Conservation (phyloP, 768 basidiomycete species). For the Mycena haematopus region DNA sequence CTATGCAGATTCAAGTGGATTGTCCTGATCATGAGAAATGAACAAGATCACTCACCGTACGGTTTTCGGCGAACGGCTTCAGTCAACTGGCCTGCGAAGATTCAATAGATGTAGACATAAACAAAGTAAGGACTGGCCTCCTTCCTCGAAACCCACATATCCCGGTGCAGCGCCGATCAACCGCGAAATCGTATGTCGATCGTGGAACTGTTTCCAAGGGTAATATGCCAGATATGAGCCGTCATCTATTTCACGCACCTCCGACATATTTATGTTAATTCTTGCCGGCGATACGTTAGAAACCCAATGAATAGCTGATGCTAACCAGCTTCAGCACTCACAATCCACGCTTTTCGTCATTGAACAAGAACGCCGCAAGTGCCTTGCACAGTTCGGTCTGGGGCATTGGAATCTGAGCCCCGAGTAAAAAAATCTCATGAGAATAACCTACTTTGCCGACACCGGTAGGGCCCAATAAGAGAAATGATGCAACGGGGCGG, state of each 20-base stretch:
- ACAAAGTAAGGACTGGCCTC: slow-evolving; percentile 44
- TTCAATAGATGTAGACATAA: neutral
- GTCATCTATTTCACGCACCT: slow-evolving; percentile 44
- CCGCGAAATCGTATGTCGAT: slow-evolving; percentile 89
- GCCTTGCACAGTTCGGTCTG: slow-evolving; percentile 92
- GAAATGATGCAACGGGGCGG: slow-evolving; percentile 90
- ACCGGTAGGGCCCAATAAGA: slow-evolving; percentile 89
- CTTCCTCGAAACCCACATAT: slow-evolving; percentile 91
- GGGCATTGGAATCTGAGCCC: neutral
- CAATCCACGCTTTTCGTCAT: slow-evolving; percentile 87
- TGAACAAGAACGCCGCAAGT: slow-evolving; percentile 87
- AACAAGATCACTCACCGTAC: slow-evolving; percentile 58
- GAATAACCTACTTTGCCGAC: slow-evolving; percentile 69
- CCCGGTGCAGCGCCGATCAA: slow-evolving; percentile 94
- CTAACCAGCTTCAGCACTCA: slow-evolving; percentile 55
- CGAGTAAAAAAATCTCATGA: neutral
- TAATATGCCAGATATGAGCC: neutral
- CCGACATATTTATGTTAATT: slow-evolving; percentile 96
- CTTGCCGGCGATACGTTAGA: slow-evolving; percentile 40
- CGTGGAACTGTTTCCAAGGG: slow-evolving; percentile 70
- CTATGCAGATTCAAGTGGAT: slow-evolving; percentile 35
- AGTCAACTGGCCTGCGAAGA: slow-evolving; percentile 69
- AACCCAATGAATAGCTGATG: neutral
- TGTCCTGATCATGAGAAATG: too few species aligned
- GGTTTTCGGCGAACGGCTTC: slow-evolving; percentile 92